Evolutionary conservation across 805 yeast genomes (phyloP).

Genomic region (Teunomyces pallodes): DNA sequence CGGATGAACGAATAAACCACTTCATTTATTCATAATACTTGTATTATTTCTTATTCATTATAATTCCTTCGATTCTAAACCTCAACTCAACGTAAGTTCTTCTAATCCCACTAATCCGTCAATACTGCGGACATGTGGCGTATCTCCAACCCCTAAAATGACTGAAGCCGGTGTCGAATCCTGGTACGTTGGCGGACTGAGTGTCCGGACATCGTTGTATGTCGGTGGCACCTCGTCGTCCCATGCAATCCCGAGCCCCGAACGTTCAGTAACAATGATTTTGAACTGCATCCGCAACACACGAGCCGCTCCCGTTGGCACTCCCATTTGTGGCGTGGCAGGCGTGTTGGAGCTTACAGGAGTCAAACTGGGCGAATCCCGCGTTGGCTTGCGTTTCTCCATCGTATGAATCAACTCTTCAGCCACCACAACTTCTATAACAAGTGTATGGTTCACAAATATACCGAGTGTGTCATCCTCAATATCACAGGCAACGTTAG

Average conservation of each 20-base stretch:
- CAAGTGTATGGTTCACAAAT: slow-evolving; percentile 68
- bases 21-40: too few species aligned
- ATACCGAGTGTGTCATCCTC: slow-evolving; percentile 81
- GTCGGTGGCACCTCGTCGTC: slow-evolving; percentile 99
- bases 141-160: slow-evolving; percentile 43
- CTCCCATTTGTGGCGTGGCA: slow-evolving; percentile 43
- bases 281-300: slow-evolving; percentile 94
- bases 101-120: slow-evolving; percentile 30
- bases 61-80: too few species aligned
- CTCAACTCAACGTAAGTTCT: slow-evolving; percentile 12
- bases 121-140: slow-evolving; percentile 34
- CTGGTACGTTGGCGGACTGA: slow-evolving; percentile 81
- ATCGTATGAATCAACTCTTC: slow-evolving; percentile 66
- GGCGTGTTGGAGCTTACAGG: slow-evolving; percentile 22
- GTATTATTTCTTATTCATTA: too few species aligned
- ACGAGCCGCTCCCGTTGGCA: slow-evolving; percentile 93
- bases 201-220: slow-evolving; percentile 76
- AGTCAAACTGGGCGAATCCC: slow-evolving; percentile 14
- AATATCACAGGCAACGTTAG: slow-evolving; percentile 74
- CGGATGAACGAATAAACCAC: slow-evolving; percentile 3
- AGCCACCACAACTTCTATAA: slow-evolving; percentile 90
- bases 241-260: slow-evolving; percentile 97
- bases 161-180: slow-evolving; percentile 30
- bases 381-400: slow-evolving; percentile 9
- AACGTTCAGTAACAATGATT: slow-evolving; percentile 77